phyloP scores from a whole-genome alignment of 148 eudicot species.

The Drosera capensis region DNA sequence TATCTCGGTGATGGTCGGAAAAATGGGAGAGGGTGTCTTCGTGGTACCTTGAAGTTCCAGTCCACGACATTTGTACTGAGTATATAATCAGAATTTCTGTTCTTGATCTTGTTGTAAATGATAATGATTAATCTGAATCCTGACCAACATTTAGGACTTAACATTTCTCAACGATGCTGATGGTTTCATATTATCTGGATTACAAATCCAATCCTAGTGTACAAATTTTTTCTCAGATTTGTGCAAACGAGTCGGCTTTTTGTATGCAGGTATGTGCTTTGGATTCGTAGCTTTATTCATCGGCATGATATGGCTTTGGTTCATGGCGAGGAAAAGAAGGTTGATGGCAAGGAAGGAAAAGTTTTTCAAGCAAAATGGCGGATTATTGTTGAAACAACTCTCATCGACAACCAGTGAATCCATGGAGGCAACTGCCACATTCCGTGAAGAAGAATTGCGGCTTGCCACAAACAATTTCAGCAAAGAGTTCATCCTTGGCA shows the following conservation, averaged over 20 bases:
- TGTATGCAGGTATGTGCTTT: background rate
- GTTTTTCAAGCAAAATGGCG: slow-evolving; percentile 6
- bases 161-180: no score
- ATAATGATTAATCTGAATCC: no score
- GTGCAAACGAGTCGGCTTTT: no score
- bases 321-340: background rate
- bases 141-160: no score
- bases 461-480: background rate
- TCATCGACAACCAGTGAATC: background rate
- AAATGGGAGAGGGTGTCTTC: slow-evolving; percentile 2
- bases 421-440: slow-evolving; percentile 3
- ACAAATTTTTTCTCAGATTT: background rate
- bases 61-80: slow-evolving; percentile 5
- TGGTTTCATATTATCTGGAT: no score
- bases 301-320: background rate
- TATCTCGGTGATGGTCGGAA: slow-evolving; percentile 9
- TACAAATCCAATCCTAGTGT: background rate
- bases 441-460: slow-evolving; percentile 5
- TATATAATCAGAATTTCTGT: background rate
- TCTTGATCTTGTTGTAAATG: background rate
- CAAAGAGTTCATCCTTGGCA: background rate
- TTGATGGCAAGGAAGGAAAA: slow-evolving; percentile 3
- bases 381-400: slow-evolving; percentile 4
- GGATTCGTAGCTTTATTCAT: background rate
- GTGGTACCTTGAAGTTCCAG: slow-evolving; percentile 3